Conservation (phyloP, 805 yeast genomes). For the Lipomyces anomalus region DNA sequence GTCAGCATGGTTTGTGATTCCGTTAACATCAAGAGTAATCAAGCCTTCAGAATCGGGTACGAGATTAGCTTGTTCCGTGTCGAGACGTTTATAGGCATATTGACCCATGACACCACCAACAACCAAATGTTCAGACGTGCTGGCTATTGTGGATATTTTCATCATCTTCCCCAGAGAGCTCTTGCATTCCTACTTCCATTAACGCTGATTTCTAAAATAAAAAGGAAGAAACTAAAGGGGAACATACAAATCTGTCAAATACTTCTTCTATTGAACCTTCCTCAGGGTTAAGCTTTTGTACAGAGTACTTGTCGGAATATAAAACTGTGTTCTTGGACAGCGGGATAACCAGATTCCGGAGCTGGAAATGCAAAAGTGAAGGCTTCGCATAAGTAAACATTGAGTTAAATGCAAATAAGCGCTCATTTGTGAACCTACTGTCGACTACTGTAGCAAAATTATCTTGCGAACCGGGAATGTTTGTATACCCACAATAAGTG, state of each 20-base stretch:
- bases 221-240: slow-evolving; percentile 15
- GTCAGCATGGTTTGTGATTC: slow-evolving; percentile 48
- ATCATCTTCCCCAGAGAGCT: slow-evolving; percentile 26
- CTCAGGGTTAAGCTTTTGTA: slow-evolving; percentile 28
- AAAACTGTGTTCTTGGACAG: slow-evolving; percentile 30
- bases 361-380: slow-evolving; percentile 51
- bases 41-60: slow-evolving; percentile 33
- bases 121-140: slow-evolving; percentile 40
- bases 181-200: slow-evolving; percentile 11
- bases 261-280: slow-evolving; percentile 24
- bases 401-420: slow-evolving; percentile 7
- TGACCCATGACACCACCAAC: slow-evolving; percentile 56
- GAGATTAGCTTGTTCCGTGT: slow-evolving; percentile 4
- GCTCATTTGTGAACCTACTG: slow-evolving; percentile 11
- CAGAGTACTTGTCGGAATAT: slow-evolving; percentile 28
- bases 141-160: slow-evolving; percentile 45
- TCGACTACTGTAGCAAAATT: slow-evolving; percentile 10
- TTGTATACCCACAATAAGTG: slow-evolving; percentile 18
- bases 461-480: slow-evolving; percentile 12
- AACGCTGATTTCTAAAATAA: background rate
- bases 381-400: slow-evolving; percentile 37
- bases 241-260: slow-evolving; percentile 7
- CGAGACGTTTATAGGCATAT: slow-evolving; percentile 37
- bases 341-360: slow-evolving; percentile 46
- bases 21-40: slow-evolving; percentile 42